Percentiles rank a stretch among this genome's conserved stretches.
Evolutionary conservation across 1,284 basidiomycete species (phyloP).

Genomic region (Ustilago hordei): DNA sequence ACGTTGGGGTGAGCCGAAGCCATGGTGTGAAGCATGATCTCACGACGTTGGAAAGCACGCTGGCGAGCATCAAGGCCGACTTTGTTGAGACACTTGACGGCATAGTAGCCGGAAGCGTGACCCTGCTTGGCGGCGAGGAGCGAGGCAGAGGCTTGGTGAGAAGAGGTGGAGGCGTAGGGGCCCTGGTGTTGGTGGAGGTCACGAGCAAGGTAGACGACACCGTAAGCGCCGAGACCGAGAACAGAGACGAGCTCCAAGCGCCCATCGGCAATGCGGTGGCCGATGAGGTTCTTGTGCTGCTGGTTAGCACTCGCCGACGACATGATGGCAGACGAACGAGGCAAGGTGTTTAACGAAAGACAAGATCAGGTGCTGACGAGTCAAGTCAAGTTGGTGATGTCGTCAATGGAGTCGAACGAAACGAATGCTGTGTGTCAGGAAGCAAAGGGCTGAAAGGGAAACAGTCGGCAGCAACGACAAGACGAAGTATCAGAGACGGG

Average conservation of each 20-base stretch:
- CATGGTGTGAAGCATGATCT: constrained; percentile 75
- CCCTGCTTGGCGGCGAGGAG: constrained; percentile 54
- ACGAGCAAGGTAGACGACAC: constrained; percentile 83
- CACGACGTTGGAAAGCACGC: constrained; percentile 81
- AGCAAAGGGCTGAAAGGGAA: constrained; percentile 15
- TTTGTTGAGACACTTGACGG: constrained; percentile 86
- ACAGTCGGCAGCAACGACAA: constrained; percentile 17
- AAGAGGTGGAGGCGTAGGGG: constrained; percentile 51
- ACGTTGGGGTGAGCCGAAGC: constrained; percentile 84
- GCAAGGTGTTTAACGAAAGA: not conserved
- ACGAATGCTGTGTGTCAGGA: not conserved
- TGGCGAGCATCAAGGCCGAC: constrained; percentile 78
- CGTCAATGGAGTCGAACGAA: not conserved
- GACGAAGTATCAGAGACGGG: not conserved
- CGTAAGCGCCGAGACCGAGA: constrained; percentile 93
- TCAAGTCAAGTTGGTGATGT: not conserved
- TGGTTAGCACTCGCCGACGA: constrained; percentile 43
- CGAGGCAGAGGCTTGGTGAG: constrained; percentile 38
- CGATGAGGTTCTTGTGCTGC: constrained; percentile 69
- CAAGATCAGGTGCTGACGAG: not conserved
- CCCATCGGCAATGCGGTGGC: constrained; percentile 70
- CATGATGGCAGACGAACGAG: constrained; percentile 27
- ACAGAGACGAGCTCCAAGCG: constrained; percentile 86
- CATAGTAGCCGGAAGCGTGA: constrained; percentile 72
- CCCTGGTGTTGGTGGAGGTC: constrained; percentile 60